Conservation (phyloP, 108 stramenopile species). For the Cyclotella distinguenda region DNA sequence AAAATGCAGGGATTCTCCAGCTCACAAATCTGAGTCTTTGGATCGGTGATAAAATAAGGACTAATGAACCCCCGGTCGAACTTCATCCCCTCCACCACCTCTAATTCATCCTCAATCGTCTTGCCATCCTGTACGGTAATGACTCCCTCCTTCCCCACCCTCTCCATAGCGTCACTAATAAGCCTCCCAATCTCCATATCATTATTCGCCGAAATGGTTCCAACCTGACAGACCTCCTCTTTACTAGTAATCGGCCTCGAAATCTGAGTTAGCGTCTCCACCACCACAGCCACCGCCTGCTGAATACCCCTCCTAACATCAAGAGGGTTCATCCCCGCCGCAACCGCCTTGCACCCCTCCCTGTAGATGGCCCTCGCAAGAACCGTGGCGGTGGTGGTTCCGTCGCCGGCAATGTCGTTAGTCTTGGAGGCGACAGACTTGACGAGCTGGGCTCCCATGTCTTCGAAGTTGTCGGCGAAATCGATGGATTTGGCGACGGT, state of each 20-base stretch:
- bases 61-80: slow-evolving; percentile 99
- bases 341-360: slow-evolving; percentile 99
- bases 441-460: slow-evolving; percentile 98
- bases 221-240: slow-evolving; percentile 98
- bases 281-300: slow-evolving; percentile 90
- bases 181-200: slow-evolving; percentile 94
- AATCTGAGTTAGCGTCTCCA: slow-evolving; percentile 84
- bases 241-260: slow-evolving; percentile 93
- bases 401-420: slow-evolving; percentile 99
- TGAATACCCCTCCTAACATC: slow-evolving; percentile 96
- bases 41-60: slow-evolving; percentile 99
- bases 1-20: slow-evolving; percentile 96
- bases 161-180: slow-evolving; percentile 98
- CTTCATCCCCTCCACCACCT: slow-evolving; percentile 99
- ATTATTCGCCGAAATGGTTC: slow-evolving; percentile 98
- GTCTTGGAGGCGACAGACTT: slow-evolving; percentile 97
- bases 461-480: slow-evolving; percentile 97
- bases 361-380: slow-evolving; percentile 96
- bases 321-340: slow-evolving; percentile 98
- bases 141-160: slow-evolving; percentile 99
- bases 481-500: slow-evolving; percentile 99
- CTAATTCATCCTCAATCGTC: slow-evolving; percentile 98
- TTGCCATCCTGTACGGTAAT: slow-evolving; percentile 99
- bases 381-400: slow-evolving; percentile 99
- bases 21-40: slow-evolving; percentile 96